Evolutionary conservation across 1,284 basidiomycete genomes (phyloP).

Genomic region (Ustilago bromivora): DNA sequence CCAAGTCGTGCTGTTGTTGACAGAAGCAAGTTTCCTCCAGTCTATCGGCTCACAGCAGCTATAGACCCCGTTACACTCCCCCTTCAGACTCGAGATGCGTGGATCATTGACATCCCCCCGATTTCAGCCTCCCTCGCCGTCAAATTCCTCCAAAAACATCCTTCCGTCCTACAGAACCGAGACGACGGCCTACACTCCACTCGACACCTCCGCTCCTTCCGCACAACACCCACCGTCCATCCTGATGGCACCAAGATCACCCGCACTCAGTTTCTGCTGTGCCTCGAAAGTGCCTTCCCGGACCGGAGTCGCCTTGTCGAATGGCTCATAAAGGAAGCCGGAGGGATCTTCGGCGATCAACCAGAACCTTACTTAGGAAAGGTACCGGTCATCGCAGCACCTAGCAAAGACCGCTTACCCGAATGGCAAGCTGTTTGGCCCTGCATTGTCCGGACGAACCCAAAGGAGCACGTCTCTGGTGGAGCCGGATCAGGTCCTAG

Average conservation of each 20-base stretch:
- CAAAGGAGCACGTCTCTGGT: constrained; percentile 30
- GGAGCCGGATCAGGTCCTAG: not conserved
- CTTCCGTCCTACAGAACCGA: constrained; percentile 35
- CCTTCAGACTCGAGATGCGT: constrained; percentile 76
- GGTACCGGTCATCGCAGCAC: constrained; percentile 80
- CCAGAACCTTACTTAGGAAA: constrained; percentile 71
- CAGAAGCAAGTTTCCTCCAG: constrained; percentile 45
- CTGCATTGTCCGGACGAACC: constrained; percentile 55
- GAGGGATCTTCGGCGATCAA: constrained; percentile 15
- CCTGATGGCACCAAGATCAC: constrained; percentile 7
- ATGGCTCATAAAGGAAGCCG: constrained; percentile 19
- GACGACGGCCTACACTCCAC: constrained; percentile 47
- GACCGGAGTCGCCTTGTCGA: constrained; percentile 19
- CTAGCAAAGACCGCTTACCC: constrained; percentile 77
- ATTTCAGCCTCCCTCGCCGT: constrained; percentile 38
- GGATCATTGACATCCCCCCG: constrained; percentile 83
- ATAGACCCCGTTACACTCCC: constrained; percentile 69
- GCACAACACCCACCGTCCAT: constrained; percentile 26
- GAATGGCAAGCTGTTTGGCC: constrained; percentile 70
- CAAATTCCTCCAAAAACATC: constrained; percentile 45
- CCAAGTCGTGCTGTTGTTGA: constrained; percentile 17
- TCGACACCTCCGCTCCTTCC: constrained; percentile 56
- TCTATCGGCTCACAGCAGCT: constrained; percentile 69
- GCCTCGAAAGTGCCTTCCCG: constrained; percentile 30
- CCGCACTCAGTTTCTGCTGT: constrained; percentile 43